Evolutionary conservation across 2,329 filamentous ascomycete species (phyloP).

Genomic region (Beauveria australis): DNA sequence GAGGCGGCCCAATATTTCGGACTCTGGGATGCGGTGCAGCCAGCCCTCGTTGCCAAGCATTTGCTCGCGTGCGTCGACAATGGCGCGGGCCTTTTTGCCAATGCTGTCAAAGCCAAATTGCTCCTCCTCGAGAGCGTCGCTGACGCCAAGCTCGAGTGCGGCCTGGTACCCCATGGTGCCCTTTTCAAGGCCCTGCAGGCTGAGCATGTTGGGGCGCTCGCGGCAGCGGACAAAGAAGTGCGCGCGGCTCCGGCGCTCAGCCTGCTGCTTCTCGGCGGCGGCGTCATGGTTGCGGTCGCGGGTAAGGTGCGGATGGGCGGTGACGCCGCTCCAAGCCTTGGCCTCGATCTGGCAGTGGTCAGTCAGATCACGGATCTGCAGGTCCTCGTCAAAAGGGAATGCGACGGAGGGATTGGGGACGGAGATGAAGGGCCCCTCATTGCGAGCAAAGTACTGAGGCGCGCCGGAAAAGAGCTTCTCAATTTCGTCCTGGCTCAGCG

Average conservation of each 20-base stretch:
- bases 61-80: constrained; percentile 49
- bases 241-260: constrained; percentile 38
- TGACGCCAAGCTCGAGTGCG: constrained; percentile 56
- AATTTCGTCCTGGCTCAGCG: constrained; percentile 50
- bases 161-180: constrained; percentile 63
- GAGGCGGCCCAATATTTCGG: constrained; percentile 50
- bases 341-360: constrained; percentile 58
- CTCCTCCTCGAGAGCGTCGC: constrained; percentile 56
- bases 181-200: constrained; percentile 62
- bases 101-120: constrained; percentile 52
- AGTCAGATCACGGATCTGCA: constrained; percentile 53
- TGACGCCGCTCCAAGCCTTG: constrained; percentile 54
- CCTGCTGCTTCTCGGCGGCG: constrained; percentile 33
- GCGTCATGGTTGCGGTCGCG: constrained; percentile 37
- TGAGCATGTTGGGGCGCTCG: constrained; percentile 63
- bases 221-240: constrained; percentile 52
- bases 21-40: constrained; percentile 49
- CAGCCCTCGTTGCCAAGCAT: constrained; percentile 45
- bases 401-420: constrained; percentile 55
- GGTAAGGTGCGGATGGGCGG: constrained; percentile 55
- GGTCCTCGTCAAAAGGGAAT: constrained; percentile 58
- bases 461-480: constrained; percentile 69
- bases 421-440: constrained; percentile 49
- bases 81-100: constrained; percentile 44
- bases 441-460: constrained; percentile 60